Evolutionary conservation across 768 basidiomycete genomes (phyloP).

Genomic region (Hypsizygus marmoreus): DNA sequence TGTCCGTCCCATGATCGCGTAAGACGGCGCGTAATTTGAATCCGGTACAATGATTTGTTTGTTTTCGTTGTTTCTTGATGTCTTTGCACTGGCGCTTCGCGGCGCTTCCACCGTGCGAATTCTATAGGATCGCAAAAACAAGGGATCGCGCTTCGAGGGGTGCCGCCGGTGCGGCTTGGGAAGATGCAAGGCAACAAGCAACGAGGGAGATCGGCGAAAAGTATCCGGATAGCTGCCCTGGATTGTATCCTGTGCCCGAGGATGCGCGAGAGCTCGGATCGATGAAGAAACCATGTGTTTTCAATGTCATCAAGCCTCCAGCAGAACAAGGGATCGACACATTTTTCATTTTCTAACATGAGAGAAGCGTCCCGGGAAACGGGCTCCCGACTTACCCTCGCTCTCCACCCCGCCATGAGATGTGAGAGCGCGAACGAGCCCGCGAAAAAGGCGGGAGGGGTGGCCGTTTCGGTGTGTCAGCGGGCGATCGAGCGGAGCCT

Average conservation of each 20-base stretch:
- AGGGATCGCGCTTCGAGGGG: neutral
- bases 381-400: too few species aligned
- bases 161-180: neutral
- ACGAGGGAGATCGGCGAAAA: too few species aligned
- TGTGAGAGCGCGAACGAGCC: neutral
- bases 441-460: neutral
- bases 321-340: too few species aligned
- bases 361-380: too few species aligned
- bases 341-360: too few species aligned
- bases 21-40: neutral
- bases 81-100: neutral
- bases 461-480: neutral
- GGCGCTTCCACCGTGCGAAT: neutral
- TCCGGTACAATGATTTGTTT: slow-evolving; percentile 1
- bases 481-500: slow-evolving; percentile 5
- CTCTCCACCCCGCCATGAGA: too few species aligned
- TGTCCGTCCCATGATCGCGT: too few species aligned
- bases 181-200: neutral
- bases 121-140: neutral
- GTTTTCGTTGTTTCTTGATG: slow-evolving; percentile 8
- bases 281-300: too few species aligned
- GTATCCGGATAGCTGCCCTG: too few species aligned
- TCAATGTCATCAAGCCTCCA: too few species aligned
- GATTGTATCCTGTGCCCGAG: too few species aligned
- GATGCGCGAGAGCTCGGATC: too few species aligned